These are phyloP conservation scores for Suhomyces canberraensis DNA, from an alignment of 805 yeast species.

Conservation along the genomic window DNA sequence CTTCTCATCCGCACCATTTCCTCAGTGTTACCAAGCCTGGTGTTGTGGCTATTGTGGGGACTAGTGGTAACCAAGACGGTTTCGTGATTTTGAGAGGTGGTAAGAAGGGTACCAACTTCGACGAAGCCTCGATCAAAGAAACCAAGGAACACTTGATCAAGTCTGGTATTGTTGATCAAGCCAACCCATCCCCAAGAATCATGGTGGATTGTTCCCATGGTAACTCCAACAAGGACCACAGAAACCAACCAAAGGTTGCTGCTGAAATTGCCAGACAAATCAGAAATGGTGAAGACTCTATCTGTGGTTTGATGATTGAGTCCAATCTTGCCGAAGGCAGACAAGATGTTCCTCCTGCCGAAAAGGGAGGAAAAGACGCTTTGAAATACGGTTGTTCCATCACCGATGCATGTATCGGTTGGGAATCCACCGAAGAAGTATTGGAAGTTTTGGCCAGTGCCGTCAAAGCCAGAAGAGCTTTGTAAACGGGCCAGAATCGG, in stretches of 20 bases:
- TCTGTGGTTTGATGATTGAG: constrained; percentile 97
- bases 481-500: no score
- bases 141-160: constrained; percentile 60
- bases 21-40: constrained; percentile 95
- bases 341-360: constrained; percentile 77
- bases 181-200: constrained; percentile 56
- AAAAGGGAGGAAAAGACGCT: constrained; percentile 62
- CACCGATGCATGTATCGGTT: constrained; percentile 95
- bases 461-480: constrained; percentile 68
- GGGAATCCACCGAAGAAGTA: constrained; percentile 79
- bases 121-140: constrained; percentile 64
- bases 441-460: constrained; percentile 72
- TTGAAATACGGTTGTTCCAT: constrained; percentile 91
- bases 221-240: constrained; percentile 85
- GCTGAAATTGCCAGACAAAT: constrained; percentile 75
- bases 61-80: constrained; percentile 88
- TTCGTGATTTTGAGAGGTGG: constrained; percentile 96
- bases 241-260: constrained; percentile 90
- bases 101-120: constrained; percentile 87
- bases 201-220: constrained; percentile 99
- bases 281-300: constrained; percentile 63
- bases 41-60: constrained; percentile 91
- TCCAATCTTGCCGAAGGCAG: constrained; percentile 88
- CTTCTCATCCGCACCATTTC: constrained; percentile 91
- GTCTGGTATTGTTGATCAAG: constrained; percentile 45